These are phyloP conservation scores for Candida pseudoviswanathii DNA, from an alignment of 1,139 yeast genomes.

Conservation along the genomic window DNA sequence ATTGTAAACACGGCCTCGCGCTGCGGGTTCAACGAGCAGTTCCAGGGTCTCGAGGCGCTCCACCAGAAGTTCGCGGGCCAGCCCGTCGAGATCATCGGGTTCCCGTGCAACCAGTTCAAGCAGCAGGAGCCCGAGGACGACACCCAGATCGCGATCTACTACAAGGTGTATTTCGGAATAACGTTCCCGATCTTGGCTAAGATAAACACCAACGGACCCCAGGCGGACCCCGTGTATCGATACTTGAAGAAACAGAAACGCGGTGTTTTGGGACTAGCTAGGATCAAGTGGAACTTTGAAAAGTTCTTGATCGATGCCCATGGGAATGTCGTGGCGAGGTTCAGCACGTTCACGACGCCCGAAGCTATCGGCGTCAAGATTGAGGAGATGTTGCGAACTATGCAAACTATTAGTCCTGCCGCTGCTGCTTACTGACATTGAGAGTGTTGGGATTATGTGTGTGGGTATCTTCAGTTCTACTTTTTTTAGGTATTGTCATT, in stretches of 20 bases:
- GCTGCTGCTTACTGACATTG: too few relatives aligned
- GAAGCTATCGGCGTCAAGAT: slow-evolving; percentile 36
- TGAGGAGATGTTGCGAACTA: slow-evolving; percentile 43
- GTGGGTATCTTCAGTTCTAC: too few relatives aligned
- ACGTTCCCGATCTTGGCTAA: slow-evolving; percentile 87
- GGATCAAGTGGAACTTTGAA: slow-evolving; percentile 56
- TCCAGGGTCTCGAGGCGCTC: slow-evolving; percentile 73
- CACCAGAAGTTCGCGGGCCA: slow-evolving; percentile 72
- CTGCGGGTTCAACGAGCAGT: slow-evolving; percentile 86
- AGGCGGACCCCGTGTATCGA: slow-evolving; percentile 78
- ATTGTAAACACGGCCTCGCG: slow-evolving; percentile 94
- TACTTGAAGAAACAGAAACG: slow-evolving; percentile 62
- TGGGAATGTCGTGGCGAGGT: slow-evolving; percentile 49
- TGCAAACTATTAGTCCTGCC: too few relatives aligned
- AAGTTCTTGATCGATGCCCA: slow-evolving; percentile 48
- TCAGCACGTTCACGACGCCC: slow-evolving; percentile 46
- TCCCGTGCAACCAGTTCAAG: slow-evolving; percentile 82
- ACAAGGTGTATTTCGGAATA: slow-evolving; percentile 52
- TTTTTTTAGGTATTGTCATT: too few relatives aligned
- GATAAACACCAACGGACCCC: slow-evolving; percentile 84
- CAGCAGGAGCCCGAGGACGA: slow-evolving; percentile 47
- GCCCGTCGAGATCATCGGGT: slow-evolving; percentile 77
- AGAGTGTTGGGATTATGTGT: too few relatives aligned
- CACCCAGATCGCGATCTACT: slow-evolving; percentile 44
- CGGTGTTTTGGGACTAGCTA: slow-evolving; percentile 45